A percentile compares a stretch with the other conserved stretches of the same genome.
phyloP scores from a whole-genome alignment of 2,329 filamentous ascomycete genomes.

The Pleoardoris graminearum region DNA sequence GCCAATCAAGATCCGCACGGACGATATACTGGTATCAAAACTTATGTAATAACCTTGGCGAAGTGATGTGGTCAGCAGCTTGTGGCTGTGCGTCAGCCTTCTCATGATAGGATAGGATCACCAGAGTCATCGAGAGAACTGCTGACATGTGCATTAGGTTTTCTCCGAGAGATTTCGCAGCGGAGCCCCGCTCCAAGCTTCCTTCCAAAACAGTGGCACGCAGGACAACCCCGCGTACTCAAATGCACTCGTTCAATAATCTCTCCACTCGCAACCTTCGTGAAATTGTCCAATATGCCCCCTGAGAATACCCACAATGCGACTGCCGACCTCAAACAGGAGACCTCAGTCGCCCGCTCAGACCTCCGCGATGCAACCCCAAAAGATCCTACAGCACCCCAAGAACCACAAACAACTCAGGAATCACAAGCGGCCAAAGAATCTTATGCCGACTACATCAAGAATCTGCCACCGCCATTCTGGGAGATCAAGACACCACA shows the following conservation, averaged over 20 bases:
- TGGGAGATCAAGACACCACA: constrained; percentile 20
- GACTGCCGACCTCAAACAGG: constrained; percentile 16
- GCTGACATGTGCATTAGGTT: constrained; percentile 9
- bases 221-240: constrained; percentile 13
- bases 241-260: constrained; percentile 17
- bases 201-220: constrained; percentile 12
- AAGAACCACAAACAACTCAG: constrained; percentile 11
- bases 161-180: constrained; percentile 14
- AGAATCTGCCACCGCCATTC: constrained; percentile 21
- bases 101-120: constrained; percentile 11
- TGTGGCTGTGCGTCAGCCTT: constrained; percentile 17
- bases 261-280: constrained; percentile 12
- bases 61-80: constrained; percentile 17
- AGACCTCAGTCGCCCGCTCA: constrained; percentile 14
- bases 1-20: constrained; percentile 12
- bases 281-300: constrained; percentile 15
- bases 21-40: constrained; percentile 16
- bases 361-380: constrained; percentile 18
- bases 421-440: constrained; percentile 18
- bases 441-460: constrained; percentile 24
- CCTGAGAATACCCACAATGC: constrained; percentile 17
- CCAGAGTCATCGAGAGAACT: constrained; percentile 13
- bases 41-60: constrained; percentile 14
- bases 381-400: constrained; percentile 16
- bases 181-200: constrained; percentile 15